Conservation (phyloP, 2,329 filamentous ascomycete genomes). For the Diplodia intermedia region DNA sequence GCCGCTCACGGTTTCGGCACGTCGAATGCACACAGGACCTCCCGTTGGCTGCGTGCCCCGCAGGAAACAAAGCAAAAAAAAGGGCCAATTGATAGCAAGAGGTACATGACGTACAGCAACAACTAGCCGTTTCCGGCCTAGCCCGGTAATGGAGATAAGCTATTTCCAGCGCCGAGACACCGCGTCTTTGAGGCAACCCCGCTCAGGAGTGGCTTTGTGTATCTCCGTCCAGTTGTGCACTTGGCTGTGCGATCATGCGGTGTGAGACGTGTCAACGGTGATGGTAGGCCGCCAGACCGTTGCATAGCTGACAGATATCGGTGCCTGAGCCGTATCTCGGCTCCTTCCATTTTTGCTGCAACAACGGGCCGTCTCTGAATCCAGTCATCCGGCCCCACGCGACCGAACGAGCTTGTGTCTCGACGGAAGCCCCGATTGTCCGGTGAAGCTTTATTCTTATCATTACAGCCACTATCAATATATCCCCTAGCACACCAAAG, state of each 20-base stretch:
- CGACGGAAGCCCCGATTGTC: background rate
- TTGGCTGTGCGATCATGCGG: background rate
- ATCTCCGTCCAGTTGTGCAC: background rate
- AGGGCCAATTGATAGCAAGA: background rate
- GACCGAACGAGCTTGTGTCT: background rate
- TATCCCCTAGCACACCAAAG: background rate
- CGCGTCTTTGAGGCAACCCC: slow-evolving; percentile 1
- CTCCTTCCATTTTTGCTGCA: background rate
- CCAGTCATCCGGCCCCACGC: background rate
- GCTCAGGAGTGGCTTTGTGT: slow-evolving; percentile 5
- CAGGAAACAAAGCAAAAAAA: background rate
- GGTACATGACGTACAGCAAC: background rate
- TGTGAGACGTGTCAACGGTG: background rate
- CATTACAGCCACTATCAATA: background rate
- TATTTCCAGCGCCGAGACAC: background rate
- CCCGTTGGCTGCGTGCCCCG: background rate
- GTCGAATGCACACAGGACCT: background rate
- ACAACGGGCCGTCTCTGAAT: background rate
- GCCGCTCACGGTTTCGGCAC: background rate
- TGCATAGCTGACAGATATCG: background rate
- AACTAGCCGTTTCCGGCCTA: background rate
- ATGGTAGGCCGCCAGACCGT: background rate
- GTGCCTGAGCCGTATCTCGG: background rate
- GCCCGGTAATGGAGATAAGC: slow-evolving; percentile 1
- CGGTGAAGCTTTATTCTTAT: background rate